Base-by-base conservation (phyloP, 2,329 filamentous ascomycete species). In the Diaporthe humulicola region DNA sequence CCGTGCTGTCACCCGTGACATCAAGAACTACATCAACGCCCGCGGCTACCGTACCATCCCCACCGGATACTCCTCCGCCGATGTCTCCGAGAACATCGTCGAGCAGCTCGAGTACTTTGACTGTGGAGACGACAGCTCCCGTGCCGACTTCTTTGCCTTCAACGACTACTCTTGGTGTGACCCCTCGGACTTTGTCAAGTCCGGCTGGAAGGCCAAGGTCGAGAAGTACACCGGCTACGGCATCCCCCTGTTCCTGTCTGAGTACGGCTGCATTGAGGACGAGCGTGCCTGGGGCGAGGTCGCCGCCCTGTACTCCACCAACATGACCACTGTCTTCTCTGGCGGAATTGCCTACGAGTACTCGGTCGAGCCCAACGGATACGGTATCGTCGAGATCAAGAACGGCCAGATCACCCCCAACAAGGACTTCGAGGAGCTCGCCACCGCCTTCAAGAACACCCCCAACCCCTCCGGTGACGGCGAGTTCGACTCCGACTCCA, bases 261-360 rank as follows among this genome's bases (percentile, higher is more conserved):
- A 98, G 85, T 98, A 94, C 83, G 97, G 97, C 77, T 99, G 97
- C 88, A 95, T 83, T 85, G 93, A 90, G 82, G 95, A 94, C 88
- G 90, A 87, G 76, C 96, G 96, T 80, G 87, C 93, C 81, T 99
- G 98, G 81, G 88, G 91, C 75, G 96, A 98, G 86, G 86, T 98
- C 71, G 85, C 85, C 60, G 89, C 96, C 57, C 89, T 99, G 74
- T 98, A 98, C 92, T 90, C 87, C 85, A 85, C 85, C 30, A 83
- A 98, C 76, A 98, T 98, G 96, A 95, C 93, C 15, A 79, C 84
- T 28, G 95, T 98, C 80, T 98, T 98, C 90, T 98, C 96, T 50
- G 97, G 97, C 80, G 97, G 97, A 83, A 90, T 99, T 52, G 94
- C 98, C 84, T 99, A 98, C 87, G 96, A 98, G 86, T 99, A 98